Conservation (phyloP, 2,329 filamentous ascomycete genomes). For the Ascocoryne sarcoides region DNA sequence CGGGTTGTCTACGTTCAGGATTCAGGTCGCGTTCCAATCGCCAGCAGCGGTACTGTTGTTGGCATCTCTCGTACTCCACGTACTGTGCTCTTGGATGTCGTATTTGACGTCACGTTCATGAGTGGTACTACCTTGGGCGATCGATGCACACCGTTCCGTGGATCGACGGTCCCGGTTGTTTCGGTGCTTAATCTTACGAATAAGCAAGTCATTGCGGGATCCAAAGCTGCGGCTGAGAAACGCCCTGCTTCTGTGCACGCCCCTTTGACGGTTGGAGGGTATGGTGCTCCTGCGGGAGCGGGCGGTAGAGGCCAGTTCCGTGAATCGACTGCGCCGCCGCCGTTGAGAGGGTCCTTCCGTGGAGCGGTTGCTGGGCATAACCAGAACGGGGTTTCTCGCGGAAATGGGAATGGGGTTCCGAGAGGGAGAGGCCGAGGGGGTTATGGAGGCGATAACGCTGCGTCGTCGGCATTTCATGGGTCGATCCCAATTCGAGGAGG, state of each 20-base stretch:
- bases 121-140: constrained; percentile 87
- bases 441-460: constrained; percentile 14
- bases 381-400: constrained; percentile 33
- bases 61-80: constrained; percentile 84
- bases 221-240: constrained; percentile 48
- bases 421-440: constrained; percentile 30
- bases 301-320: constrained; percentile 53
- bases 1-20: constrained; percentile 88
- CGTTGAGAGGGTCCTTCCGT: constrained; percentile 49
- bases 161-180: constrained; percentile 81
- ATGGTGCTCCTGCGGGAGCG: constrained; percentile 44
- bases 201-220: constrained; percentile 67
- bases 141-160: constrained; percentile 85
- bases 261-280: constrained; percentile 44
- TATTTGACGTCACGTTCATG: constrained; percentile 96
- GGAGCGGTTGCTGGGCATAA: constrained; percentile 42
- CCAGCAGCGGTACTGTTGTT: constrained; percentile 84
- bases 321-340: constrained; percentile 45
- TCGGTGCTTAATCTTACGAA: constrained; percentile 81
- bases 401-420: constrained; percentile 31
- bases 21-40: constrained; percentile 90
- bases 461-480: constrained; percentile 19
- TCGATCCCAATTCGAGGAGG: constrained; percentile 18
- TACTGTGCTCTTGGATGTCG: constrained; percentile 74
- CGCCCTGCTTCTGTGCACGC: constrained; percentile 38